A percentile compares a stretch with the other conserved stretches of the same genome.
Conservation (phyloP, 2,329 filamentous ascomycete genomes). For the Penicillium expansum region DNA sequence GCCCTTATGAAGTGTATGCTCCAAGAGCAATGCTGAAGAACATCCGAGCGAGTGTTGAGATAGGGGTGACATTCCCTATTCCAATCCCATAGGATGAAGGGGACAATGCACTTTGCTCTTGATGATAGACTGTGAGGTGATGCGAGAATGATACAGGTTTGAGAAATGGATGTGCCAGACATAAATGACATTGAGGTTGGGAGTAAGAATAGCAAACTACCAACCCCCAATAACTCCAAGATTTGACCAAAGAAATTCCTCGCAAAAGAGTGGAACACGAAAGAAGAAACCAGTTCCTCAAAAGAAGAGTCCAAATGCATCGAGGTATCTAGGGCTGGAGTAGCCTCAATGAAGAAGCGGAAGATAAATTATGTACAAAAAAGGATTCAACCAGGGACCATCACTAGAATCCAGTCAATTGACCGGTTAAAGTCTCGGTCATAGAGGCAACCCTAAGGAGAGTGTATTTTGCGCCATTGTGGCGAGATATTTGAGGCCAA, state of each 20-base stretch:
- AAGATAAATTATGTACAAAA: conserved; percentile 21
- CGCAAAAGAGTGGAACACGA: conserved; percentile 10
- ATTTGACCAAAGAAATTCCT: background rate
- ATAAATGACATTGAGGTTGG: conserved; percentile 3
- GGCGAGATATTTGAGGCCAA: background rate
- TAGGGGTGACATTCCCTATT: background rate
- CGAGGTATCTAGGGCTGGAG: conserved; percentile 8
- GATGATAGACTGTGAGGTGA: background rate
- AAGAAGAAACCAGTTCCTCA: conserved; percentile 4
- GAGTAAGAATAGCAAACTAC: conserved; percentile 2
- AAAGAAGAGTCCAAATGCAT: conserved; percentile 9
- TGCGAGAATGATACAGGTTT: conserved; percentile 7
- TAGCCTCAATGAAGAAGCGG: conserved; percentile 7
- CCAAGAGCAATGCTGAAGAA: background rate
- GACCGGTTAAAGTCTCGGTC: background rate
- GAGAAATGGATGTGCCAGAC: conserved; percentile 8
- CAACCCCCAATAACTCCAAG: background rate
- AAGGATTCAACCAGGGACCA: conserved; percentile 4
- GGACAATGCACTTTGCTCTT: background rate
- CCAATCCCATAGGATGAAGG: background rate
- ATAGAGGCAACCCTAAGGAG: background rate
- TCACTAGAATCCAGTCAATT: background rate
- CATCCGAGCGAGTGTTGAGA: background rate
- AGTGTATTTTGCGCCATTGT: background rate
- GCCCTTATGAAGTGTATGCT: background rate